Percentiles rank a stretch among this genome's conserved stretches.
Evolutionary conservation across 352 stramenopile species (phyloP).

Genomic region (Phytophthora citrophthora): DNA sequence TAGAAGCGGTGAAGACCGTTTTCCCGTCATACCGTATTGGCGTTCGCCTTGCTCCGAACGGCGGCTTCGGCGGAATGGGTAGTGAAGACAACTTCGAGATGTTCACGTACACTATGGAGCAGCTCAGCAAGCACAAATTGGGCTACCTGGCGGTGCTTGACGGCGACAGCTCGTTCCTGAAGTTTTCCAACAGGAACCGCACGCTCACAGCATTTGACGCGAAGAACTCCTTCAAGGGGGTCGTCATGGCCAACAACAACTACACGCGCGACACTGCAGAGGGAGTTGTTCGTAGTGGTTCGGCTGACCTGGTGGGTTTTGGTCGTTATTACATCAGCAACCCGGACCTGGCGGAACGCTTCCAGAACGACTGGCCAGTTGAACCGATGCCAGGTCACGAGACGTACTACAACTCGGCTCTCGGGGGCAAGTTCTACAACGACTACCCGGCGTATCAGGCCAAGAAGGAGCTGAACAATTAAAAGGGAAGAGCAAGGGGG

Average conservation of each 20-base stretch:
- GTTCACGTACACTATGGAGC: constrained; percentile 41
- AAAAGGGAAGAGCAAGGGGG: constrained; percentile 8
- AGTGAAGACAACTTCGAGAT: constrained; percentile 51
- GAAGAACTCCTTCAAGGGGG: constrained; percentile 45
- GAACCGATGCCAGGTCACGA: constrained; percentile 12
- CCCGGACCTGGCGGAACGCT: constrained; percentile 48
- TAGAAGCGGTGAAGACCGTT: constrained; percentile 56
- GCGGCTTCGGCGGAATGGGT: constrained; percentile 11
- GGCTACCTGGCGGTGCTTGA: constrained; percentile 43
- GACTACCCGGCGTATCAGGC: constrained; percentile 17
- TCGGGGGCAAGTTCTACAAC: constrained; percentile 18
- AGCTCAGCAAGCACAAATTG: constrained; percentile 37
- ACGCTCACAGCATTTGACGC: constrained; percentile 31
- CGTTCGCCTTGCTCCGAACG: constrained; percentile 41
- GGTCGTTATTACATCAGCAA: constrained; percentile 62
- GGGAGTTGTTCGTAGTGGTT: constrained; percentile 35
- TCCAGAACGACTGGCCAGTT: constrained; percentile 22
- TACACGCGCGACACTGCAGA: constrained; percentile 44
- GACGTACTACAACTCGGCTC: constrained; percentile 15
- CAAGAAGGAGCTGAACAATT: constrained; percentile 5
- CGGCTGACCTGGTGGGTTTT: constrained; percentile 51
- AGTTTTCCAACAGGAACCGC: constrained; percentile 29
- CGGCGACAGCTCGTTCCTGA: constrained; percentile 11
- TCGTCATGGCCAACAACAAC: constrained; percentile 38
- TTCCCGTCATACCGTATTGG: constrained; percentile 33